Conservation (phyloP, 768 basidiomycete genomes). For the Phanerochaete sordida region DNA sequence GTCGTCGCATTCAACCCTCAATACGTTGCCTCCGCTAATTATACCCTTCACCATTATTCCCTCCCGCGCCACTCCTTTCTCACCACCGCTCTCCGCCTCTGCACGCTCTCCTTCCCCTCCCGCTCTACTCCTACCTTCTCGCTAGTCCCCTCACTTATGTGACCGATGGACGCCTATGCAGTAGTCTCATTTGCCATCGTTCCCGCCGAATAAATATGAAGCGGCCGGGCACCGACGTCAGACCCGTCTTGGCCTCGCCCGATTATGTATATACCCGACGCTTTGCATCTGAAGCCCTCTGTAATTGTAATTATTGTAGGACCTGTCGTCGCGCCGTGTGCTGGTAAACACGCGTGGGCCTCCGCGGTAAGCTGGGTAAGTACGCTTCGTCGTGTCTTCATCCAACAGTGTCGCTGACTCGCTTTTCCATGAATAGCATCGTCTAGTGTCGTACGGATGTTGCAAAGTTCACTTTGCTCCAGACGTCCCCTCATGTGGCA, state of each 20-base stretch:
- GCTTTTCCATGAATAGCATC: too few relatives aligned
- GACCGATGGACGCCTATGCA: slow-evolving; percentile 13
- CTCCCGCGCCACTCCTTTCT: slow-evolving; percentile 14
- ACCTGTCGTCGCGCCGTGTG: neutral
- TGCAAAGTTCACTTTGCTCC: too few relatives aligned
- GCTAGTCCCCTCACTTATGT: slow-evolving; percentile 7
- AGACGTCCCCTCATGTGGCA: too few relatives aligned
- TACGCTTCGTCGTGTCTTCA: neutral
- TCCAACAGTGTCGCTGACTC: too few relatives aligned
- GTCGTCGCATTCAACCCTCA: neutral
- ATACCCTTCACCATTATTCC: slow-evolving; percentile 16
- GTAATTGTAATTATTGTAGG: slow-evolving; percentile 2
- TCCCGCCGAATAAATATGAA: neutral
- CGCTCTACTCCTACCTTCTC: neutral
- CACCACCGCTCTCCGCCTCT: neutral
- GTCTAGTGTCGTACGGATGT: too few relatives aligned
- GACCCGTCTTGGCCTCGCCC: neutral
- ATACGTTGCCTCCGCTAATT: neutral
- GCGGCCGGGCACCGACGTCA: neutral
- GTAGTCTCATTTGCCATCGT: neutral
- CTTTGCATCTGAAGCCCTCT: neutral
- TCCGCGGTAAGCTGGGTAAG: too few relatives aligned
- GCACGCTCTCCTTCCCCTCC: neutral
- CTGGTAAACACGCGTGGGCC: too few relatives aligned
- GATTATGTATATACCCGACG: slow-evolving; percentile 1